Evolutionary conservation across 1,139 yeast species (phyloP).

Genomic region (Kurtzmaniella quercitrusa): DNA sequence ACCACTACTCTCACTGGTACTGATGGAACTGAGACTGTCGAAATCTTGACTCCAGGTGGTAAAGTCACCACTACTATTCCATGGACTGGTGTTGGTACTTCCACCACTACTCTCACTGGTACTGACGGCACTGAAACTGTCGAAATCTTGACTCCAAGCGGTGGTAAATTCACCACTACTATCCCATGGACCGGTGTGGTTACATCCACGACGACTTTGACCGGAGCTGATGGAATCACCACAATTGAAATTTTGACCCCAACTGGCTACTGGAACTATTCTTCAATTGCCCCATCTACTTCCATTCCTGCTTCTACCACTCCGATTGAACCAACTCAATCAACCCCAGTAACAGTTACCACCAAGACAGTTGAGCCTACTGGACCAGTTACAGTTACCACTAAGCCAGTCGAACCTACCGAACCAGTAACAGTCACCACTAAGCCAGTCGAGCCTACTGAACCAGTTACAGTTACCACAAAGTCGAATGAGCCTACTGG

Average conservation of each 20-base stretch:
- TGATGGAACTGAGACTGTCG: slow-evolving; percentile 5
- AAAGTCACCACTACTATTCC: slow-evolving; percentile 7
- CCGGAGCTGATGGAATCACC: background rate
- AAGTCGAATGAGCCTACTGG: background rate
- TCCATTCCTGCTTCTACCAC: background rate
- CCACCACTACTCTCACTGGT: background rate
- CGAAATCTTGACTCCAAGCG: background rate
- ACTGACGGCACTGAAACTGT: background rate
- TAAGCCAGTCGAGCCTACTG: background rate
- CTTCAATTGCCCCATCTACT: too few species aligned
- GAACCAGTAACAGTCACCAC: background rate
- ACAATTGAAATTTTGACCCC: background rate
- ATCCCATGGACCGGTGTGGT: background rate
- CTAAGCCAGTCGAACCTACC: background rate
- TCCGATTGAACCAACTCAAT: background rate
- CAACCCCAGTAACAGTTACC: background rate
- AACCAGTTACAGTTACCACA: background rate
- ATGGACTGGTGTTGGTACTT: slow-evolving; percentile 4
- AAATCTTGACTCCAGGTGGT: slow-evolving; percentile 10
- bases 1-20: slow-evolving; percentile 7
- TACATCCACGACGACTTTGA: background rate
- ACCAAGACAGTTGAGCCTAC: background rate
- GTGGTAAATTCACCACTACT: background rate
- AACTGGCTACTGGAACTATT: background rate
- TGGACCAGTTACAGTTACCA: background rate